Evolutionary conservation across 78 protist genomes (phyloP).

Genomic region (Kipferlia bialata): DNA sequence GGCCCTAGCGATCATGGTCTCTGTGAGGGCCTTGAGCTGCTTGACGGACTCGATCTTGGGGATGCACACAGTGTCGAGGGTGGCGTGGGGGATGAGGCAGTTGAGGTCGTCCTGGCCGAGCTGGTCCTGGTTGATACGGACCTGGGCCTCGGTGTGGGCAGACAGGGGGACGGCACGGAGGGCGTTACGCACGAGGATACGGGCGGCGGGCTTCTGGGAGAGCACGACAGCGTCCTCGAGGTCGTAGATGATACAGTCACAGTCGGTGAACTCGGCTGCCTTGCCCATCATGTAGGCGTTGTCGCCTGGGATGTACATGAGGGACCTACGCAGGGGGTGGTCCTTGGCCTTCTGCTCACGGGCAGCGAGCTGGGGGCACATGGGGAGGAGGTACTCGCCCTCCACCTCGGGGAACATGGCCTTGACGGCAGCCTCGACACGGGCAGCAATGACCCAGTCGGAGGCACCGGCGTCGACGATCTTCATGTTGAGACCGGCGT

Average conservation of each 20-base stretch:
- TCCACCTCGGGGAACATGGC: background rate
- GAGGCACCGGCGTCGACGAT: background rate
- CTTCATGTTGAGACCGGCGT: background rate
- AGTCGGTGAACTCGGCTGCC: background rate
- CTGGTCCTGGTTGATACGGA: constrained; percentile 17
- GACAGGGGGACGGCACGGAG: constrained; percentile 1
- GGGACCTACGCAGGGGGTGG: constrained; percentile 6
- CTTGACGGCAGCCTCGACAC: background rate
- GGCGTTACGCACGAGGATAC: constrained; percentile 20
- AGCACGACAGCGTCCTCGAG: constrained; percentile 23
- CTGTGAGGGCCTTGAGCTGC: background rate
- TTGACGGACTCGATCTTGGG: constrained; percentile 12
- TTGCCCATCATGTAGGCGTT: constrained; percentile 23
- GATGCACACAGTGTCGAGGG: background rate
- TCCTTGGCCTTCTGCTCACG: background rate
- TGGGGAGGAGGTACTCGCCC: background rate
- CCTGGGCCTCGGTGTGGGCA: background rate
- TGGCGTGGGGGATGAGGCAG: background rate
- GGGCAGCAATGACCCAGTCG: background rate
- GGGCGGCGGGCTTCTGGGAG: background rate
- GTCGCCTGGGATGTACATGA: constrained; percentile 21
- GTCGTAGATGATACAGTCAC: constrained; percentile 24
- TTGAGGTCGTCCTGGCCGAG: constrained; percentile 12
- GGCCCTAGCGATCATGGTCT: background rate
- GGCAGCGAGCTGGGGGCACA: too few relatives aligned